Base-by-base conservation (phyloP, 495 filamentous ascomycete genomes). In the Letharia lupina region DNA sequence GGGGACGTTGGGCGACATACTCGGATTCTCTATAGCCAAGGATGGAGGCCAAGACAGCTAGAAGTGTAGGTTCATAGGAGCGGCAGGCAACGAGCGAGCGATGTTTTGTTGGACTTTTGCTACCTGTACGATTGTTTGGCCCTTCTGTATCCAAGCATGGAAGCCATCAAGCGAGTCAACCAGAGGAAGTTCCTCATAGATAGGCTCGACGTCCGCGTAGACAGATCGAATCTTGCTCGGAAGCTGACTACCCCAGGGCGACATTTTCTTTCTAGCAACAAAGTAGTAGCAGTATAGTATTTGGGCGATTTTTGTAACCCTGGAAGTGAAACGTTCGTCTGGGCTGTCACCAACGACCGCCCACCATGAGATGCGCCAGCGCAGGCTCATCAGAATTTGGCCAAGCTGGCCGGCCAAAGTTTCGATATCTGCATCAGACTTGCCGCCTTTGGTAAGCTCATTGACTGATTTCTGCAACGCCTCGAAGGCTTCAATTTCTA, bases 221-320 rank as follows among this genome's bases (percentile, higher is more conserved):
- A 75, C 74, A 9, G 77, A 80, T 74, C 77, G 78, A 16, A 74
- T 73, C 37, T 78, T 78, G 69, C 80, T 80, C 44, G 77, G 76
- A 7, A 75, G 73, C 57, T 79, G 75, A 33, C 71, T 62, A 8
- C 71, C 71, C 77, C 79, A 80, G 0, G 80, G 77, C 0, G 76
- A 76, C n/a, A 81, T 70, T 69, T 81, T 82, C 7, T 78, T 79
- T 60, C 77, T 65, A 31, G 80, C 78, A 66, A 76, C 79, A 42
- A 78, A 81, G 62, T 81, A 82, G 65, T 81, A 82, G 28, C 80
- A 78, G 69, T 82, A 81, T 12, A 82, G 75, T 57, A 81, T 80
- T 35, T 77, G 72, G 71, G 78, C 79, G 23, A 82, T 77, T n/a
- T 77, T 68, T 50, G 77, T 78, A 35, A 79, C 78, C 18, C 79